These are phyloP conservation scores for Trypanosoma rangeli DNA, from an alignment of 208 protist species.

Conservation along the genomic window DNA sequence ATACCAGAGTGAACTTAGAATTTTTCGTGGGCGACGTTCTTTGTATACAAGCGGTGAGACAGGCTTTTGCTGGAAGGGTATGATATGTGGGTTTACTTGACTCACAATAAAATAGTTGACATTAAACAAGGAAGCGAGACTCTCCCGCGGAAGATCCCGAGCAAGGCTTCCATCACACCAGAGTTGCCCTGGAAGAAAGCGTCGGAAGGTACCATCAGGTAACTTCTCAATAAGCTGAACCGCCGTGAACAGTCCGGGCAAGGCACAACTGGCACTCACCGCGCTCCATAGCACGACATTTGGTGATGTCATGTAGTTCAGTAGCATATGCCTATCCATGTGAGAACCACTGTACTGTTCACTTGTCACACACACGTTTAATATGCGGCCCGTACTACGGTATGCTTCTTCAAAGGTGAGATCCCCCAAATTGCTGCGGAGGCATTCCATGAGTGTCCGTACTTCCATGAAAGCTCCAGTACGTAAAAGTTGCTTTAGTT, in stretches of 20 bases:
- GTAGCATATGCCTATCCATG: conserved; percentile 50
- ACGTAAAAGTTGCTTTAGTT: conserved; percentile 63
- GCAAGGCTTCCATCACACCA: conserved; percentile 72
- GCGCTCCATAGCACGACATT: conserved; percentile 84
- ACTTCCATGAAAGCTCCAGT: conserved; percentile 82
- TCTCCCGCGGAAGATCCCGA: conserved; percentile 57
- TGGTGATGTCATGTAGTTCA: conserved; percentile 85
- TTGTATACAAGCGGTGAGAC: conserved; percentile 30
- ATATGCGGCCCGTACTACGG: conserved; percentile 56
- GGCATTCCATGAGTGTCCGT: conserved; percentile 61
- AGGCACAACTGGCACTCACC: conserved; percentile 59
- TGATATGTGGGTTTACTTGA: conserved; percentile 82
- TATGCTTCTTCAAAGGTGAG: conserved; percentile 89
- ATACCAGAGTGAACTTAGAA: conserved; percentile 37
- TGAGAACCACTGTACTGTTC: conserved; percentile 44
- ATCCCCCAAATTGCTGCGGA: conserved; percentile 71
- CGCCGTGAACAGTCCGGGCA: conserved; percentile 70
- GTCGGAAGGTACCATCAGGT: conserved; percentile 35
- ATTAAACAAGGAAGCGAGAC: conserved; percentile 67
- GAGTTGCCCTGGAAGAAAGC: conserved; percentile 55
- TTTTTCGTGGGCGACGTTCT: conserved; percentile 14
- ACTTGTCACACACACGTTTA: conserved; percentile 84
- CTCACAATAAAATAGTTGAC: conserved; percentile 80
- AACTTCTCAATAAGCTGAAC: conserved; percentile 67
- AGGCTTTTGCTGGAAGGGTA: conserved; percentile 62